Evolutionary conservation across 2,329 filamentous ascomycete genomes (phyloP).

Genomic region (Macroventuria anomochaeta): DNA sequence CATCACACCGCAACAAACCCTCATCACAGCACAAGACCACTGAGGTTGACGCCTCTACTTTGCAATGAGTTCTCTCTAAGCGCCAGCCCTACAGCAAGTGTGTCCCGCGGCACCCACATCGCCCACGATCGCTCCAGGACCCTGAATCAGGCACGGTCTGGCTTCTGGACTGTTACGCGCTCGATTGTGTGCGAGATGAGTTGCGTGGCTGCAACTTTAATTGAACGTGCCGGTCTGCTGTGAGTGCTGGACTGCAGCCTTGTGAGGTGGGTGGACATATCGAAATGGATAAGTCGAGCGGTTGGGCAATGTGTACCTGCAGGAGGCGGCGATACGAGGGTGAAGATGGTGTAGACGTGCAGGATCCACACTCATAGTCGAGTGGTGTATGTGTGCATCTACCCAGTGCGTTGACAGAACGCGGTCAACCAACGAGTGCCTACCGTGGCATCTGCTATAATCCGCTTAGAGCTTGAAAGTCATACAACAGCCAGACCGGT

Average conservation of each 20-base stretch:
- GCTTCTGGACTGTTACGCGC: conserved; percentile 28
- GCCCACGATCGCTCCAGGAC: conserved; percentile 19
- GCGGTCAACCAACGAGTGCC: no score
- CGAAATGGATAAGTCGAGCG: conserved; percentile 1
- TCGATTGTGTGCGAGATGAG: conserved; percentile 15
- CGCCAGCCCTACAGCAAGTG: conserved; percentile 31
- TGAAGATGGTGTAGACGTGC: neutral
- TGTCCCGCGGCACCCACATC: conserved; percentile 30
- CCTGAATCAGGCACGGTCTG: conserved; percentile 31
- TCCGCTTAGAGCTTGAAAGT: no score
- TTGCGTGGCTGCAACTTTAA: conserved; percentile 37
- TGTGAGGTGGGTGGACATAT: conserved; percentile 2
- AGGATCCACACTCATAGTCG: neutral
- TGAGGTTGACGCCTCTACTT: no score
- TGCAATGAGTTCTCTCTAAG: conserved; percentile 16
- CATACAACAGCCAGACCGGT: no score
- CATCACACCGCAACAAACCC: neutral
- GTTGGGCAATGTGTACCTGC: conserved; percentile 18
- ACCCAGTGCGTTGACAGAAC: no score
- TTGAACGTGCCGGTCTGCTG: conserved; percentile 24
- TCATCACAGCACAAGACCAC: conserved; percentile 17
- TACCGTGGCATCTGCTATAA: no score
- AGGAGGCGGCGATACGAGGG: conserved; percentile 7
- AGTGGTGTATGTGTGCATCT: neutral
- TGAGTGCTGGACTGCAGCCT: conserved; percentile 14